Percentiles rank a stretch among this genome's conserved stretches.
These are phyloP conservation scores for Phialophora macrospora DNA, from an alignment of 2,329 filamentous ascomycete genomes.

Conservation along the genomic window DNA sequence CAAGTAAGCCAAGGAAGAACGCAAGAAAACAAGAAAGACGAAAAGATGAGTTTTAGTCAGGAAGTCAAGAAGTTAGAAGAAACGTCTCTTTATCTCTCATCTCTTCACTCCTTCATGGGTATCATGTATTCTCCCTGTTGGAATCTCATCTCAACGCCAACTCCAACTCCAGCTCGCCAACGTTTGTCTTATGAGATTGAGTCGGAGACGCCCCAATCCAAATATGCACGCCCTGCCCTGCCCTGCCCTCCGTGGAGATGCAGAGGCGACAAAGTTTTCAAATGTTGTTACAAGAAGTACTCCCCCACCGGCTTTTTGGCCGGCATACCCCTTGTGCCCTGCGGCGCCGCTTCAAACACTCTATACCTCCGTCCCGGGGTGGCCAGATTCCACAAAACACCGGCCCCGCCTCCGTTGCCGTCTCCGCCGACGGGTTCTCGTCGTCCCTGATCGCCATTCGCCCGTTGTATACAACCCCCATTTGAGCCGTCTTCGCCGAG, in stretches of 20 bases:
- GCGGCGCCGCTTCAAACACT: slow-evolving; percentile 94
- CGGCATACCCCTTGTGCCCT: slow-evolving; percentile 95
- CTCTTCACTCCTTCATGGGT: background rate
- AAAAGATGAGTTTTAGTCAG: background rate
- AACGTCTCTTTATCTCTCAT: background rate
- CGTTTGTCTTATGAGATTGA: background rate
- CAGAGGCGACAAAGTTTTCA: background rate
- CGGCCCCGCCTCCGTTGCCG: slow-evolving; percentile 26
- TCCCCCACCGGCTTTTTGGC: slow-evolving; percentile 98
- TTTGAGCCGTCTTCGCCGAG: slow-evolving; percentile 68
- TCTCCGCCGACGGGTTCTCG: slow-evolving; percentile 43
- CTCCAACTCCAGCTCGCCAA: background rate
- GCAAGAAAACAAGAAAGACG: background rate
- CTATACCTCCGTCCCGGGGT: slow-evolving; percentile 89
- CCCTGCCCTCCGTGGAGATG: background rate
- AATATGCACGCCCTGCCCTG: background rate
- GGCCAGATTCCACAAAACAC: slow-evolving; percentile 42
- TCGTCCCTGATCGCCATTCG: slow-evolving; percentile 51
- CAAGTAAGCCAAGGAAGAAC: background rate
- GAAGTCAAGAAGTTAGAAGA: background rate
- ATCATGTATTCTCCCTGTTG: background rate
- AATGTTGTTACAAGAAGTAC: slow-evolving; percentile 72
- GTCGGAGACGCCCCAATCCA: background rate
- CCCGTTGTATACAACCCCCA: slow-evolving; percentile 52
- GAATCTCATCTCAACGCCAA: background rate